phyloP scores from a whole-genome alignment of 495 filamentous ascomycete species.

The Podospora tetraspora region DNA sequence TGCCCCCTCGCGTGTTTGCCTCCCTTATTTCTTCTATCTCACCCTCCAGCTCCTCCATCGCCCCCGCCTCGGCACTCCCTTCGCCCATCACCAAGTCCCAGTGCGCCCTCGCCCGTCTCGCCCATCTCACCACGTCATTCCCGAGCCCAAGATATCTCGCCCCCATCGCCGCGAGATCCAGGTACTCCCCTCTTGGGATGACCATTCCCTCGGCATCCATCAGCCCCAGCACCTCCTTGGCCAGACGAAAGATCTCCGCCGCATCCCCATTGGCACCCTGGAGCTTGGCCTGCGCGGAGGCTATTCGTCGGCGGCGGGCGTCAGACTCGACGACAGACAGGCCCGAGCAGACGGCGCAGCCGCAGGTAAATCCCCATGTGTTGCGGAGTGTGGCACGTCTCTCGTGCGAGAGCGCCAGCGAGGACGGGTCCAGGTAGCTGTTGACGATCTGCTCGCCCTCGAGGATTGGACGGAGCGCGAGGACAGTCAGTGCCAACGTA shows the following conservation, averaged over 20 bases:
- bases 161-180: constrained; percentile 7
- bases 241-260: neutral
- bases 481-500: neutral
- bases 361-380: constrained; percentile 2
- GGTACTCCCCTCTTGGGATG: constrained; percentile 3
- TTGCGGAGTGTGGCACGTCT: neutral
- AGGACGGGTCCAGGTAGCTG: constrained; percentile 7
- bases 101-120: constrained; percentile 1
- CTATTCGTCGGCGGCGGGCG: neutral
- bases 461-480: neutral
- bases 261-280: neutral
- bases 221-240: neutral
- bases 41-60: constrained; percentile 2
- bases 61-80: constrained; percentile 1
- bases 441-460: neutral
- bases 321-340: neutral
- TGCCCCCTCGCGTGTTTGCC: constrained; percentile 14
- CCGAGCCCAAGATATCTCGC: constrained; percentile 1
- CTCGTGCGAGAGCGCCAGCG: neutral
- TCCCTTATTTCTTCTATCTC: neutral
- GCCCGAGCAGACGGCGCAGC: constrained; percentile 4
- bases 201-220: constrained; percentile 9
- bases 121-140: neutral
- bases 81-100: constrained; percentile 10
- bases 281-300: neutral